Percentiles rank a stretch among this genome's conserved stretches.
Conservation (phyloP, 2,329 filamentous ascomycete species). For the Fusarium nisikadoi region DNA sequence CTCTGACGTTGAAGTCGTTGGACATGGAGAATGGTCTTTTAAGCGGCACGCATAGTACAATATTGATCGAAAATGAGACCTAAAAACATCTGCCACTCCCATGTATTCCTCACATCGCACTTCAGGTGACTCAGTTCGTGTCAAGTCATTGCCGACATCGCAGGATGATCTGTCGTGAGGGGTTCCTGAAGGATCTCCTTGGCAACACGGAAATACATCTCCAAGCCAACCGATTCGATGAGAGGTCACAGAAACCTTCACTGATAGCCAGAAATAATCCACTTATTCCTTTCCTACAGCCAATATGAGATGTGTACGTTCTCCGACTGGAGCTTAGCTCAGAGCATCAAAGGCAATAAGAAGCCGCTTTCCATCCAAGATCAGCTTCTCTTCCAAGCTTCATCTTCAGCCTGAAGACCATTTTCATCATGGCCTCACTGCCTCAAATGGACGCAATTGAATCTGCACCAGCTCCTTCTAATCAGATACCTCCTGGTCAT, state of each 20-base stretch:
- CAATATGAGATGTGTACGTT: rapidly evolving
- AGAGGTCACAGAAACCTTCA: not conserved
- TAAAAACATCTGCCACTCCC: rapidly evolving
- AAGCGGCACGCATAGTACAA: not conserved
- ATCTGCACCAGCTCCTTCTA: rapidly evolving
- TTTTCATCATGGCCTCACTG: rapidly evolving
- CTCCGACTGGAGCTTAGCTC: rapidly evolving
- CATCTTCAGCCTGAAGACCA: rapidly evolving
- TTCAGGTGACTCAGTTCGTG: no score
- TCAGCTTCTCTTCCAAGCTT: not conserved
- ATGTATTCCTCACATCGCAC: rapidly evolving
- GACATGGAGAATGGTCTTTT: not conserved
- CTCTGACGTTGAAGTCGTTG: not conserved
- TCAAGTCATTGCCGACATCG: rapidly evolving
- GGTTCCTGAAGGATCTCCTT: not conserved
- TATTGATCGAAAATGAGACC: rapidly evolving
- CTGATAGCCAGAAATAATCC: rapidly evolving
- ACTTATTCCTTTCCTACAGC: rapidly evolving
- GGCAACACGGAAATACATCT: not conserved
- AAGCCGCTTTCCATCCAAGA: not conserved
- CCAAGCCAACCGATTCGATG: not conserved
- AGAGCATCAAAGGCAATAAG: not conserved
- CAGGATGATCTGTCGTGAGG: not conserved
- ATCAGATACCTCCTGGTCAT: rapidly evolving
- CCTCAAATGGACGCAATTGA: rapidly evolving